Base-by-base conservation (phyloP, 306 rosid species). In the Abrus pulchellus region DNA sequence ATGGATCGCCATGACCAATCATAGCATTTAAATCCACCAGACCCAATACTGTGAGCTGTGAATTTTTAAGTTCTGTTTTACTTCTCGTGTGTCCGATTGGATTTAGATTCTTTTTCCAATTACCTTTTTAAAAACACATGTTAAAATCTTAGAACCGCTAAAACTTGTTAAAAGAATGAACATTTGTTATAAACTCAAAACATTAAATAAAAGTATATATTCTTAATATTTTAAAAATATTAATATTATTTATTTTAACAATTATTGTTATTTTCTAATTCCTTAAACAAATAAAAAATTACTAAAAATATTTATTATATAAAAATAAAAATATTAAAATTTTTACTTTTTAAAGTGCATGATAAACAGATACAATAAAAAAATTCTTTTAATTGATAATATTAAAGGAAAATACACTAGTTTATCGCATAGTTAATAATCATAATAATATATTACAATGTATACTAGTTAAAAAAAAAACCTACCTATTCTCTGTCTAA, bases 41-140 rank as follows among this genome's bases (percentile, higher is more conserved):
- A 71, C 44, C 45, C 68, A 49, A 65, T 79, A 57, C 77, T 45
- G 33, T 85, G 81, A 56, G 87, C 86, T 82, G 84, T 72, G 85
- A 80, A 61, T 36, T 82, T 71, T 72, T 47, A 81, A 77, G 33
- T 30, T 74, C 43, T 1, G 13, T 66, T 9, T 50, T 47, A 49
- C 11, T 54, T 45, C 40, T 4, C 12, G 66, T 76, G n/a, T 14
- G 49, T 38, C 9, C 29, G 27, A 61, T 61, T 62, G 62, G 61
- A 40, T 61, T 61, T 52, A 4, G 7, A 11, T 61, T 54, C 61
- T 50, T 33, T 57, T 12, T 72, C 52, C 9, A 53, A 52, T 50
- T 41, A n/a, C 27, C 13, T 55, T 3, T 34, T 49, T 5, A 9
- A 34, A 61, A 14, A 32, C 38, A 12, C 41, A 3, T 49, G 12